Evolutionary conservation across 495 filamentous ascomycete genomes (phyloP).

Genomic region (Penicillium soppii): DNA sequence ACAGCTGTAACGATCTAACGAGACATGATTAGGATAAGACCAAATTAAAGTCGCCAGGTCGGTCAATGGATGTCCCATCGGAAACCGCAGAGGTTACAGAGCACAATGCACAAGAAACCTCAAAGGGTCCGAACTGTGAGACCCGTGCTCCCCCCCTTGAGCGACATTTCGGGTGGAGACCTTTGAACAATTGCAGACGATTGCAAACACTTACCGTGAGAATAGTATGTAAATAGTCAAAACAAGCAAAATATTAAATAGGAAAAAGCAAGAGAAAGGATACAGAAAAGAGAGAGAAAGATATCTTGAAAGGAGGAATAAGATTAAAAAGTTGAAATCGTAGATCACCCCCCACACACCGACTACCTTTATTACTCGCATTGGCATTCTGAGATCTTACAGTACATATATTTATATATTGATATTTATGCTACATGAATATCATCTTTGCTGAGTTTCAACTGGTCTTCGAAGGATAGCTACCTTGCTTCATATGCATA

Average conservation of each 20-base stretch:
- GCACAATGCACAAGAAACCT: constrained; percentile 4
- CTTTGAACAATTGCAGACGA: constrained; percentile 20
- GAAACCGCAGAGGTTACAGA: not conserved
- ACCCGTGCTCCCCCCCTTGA: constrained; percentile 26
- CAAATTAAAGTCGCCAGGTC: not conserved
- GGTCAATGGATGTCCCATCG: constrained; percentile 5
- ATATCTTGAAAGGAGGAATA: constrained; percentile 5
- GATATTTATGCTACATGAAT: too few species aligned
- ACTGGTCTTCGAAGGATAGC: constrained; percentile 4
- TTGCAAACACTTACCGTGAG: constrained; percentile 17
- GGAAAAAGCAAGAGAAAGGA: constrained; percentile 1
- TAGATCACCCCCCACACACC: constrained; percentile 11
- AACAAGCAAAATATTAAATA: not conserved
- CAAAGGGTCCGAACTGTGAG: constrained; percentile 14
- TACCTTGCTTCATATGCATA: constrained; percentile 7
- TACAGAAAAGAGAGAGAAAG: constrained; percentile 5
- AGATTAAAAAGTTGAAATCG: constrained; percentile 9
- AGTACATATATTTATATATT: too few species aligned
- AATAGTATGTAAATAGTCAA: not conserved
- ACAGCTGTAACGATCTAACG: constrained; percentile 24
- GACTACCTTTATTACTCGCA: not conserved
- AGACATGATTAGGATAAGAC: constrained; percentile 16
- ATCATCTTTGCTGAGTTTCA: too few species aligned
- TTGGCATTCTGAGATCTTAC: not conserved
- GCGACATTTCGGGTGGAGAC: constrained; percentile 29